These are phyloP conservation scores for Cyclocybe aegerita DNA, from an alignment of 768 basidiomycete genomes.

Conservation along the genomic window DNA sequence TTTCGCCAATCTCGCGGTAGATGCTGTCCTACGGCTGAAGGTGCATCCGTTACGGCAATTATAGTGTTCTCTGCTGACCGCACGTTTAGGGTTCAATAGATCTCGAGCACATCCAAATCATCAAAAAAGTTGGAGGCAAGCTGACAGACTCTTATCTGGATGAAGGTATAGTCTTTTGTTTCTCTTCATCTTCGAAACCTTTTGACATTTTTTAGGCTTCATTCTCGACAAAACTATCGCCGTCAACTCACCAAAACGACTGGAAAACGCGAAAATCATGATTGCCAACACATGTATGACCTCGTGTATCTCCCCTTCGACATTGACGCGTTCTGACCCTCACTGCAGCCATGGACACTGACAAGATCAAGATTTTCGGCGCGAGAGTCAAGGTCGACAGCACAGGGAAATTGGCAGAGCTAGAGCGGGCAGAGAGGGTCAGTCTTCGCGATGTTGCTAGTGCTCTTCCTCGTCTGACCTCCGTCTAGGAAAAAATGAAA, in stretches of 20 bases:
- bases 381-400: conserved; percentile 94
- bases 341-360: conserved; percentile 92
- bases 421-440: conserved; percentile 93
- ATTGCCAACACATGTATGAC: conserved; percentile 96
- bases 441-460: conserved; percentile 17
- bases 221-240: conserved; percentile 96
- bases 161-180: conserved; percentile 58
- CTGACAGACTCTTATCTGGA: conserved; percentile 97
- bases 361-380: conserved; percentile 99
- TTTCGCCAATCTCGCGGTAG: conserved; percentile 96
- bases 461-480: background rate
- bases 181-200: background rate
- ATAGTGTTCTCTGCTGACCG: background rate
- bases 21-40: conserved; percentile 92
- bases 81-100: conserved; percentile 84
- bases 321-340: background rate
- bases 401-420: conserved; percentile 95
- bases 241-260: conserved; percentile 90
- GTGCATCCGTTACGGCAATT: conserved; percentile 29
- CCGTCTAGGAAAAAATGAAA: conserved; percentile 96
- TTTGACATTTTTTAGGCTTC: conserved; percentile 61
- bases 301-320: background rate
- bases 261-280: conserved; percentile 93
- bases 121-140: conserved; percentile 99
- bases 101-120: conserved; percentile 97